Percentiles rank a stretch among this genome's conserved stretches.
Conservation (phyloP, 208 protist species). For the Trypanosoma lewisi region DNA sequence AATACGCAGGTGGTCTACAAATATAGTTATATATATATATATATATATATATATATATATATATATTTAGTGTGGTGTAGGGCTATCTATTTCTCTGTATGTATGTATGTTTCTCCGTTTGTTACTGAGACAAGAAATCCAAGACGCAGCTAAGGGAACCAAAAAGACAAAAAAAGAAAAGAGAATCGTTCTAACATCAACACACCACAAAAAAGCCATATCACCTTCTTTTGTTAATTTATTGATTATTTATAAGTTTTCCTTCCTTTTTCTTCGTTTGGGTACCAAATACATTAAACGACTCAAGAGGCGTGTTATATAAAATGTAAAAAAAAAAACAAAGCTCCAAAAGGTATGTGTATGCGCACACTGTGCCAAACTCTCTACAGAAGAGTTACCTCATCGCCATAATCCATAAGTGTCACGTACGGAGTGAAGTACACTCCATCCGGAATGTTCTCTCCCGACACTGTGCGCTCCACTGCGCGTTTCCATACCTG, state of each 20-base stretch:
- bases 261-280: too few species aligned
- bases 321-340: constrained; percentile 2
- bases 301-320: too few species aligned
- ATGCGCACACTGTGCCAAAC: neutral
- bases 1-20: neutral
- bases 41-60: constrained; percentile 1
- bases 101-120: too few species aligned
- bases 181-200: constrained; percentile 8
- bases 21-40: neutral
- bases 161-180: constrained; percentile 10
- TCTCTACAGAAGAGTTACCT: constrained; percentile 27
- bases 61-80: too few species aligned
- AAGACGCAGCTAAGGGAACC: too few species aligned
- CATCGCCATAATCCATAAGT: constrained; percentile 52
- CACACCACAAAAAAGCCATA: neutral
- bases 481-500: constrained; percentile 32
- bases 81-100: too few species aligned
- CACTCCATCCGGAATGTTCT: constrained; percentile 14
- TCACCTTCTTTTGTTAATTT: too few species aligned
- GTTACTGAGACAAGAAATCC: too few species aligned
- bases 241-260: too few species aligned
- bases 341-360: neutral
- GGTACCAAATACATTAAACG: too few species aligned
- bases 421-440: constrained; percentile 62
- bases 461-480: constrained; percentile 24